Conservation (phyloP, 805 yeast genomes). For the Candida ulmi region DNA sequence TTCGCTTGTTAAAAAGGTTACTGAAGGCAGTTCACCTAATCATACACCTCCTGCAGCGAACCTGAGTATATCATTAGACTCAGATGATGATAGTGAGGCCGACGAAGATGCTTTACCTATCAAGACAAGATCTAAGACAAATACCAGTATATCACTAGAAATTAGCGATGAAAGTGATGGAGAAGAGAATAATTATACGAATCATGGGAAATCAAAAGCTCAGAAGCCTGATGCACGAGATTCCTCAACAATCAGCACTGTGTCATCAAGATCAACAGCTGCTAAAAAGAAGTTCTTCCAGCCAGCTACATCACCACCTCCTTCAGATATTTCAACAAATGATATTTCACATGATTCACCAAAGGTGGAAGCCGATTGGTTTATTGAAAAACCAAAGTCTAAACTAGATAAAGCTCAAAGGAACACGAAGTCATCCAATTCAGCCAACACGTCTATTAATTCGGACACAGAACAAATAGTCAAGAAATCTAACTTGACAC, state of each 20-base stretch:
- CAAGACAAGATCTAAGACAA: background rate
- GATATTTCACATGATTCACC: background rate
- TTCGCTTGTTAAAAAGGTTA: conserved; percentile 33
- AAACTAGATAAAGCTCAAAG: background rate
- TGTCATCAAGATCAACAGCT: background rate
- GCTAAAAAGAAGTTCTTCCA: background rate
- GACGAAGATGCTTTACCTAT: background rate
- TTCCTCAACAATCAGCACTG: no score
- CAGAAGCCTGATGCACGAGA: no score
- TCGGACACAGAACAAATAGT: no score
- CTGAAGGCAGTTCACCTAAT: background rate
- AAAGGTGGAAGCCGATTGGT: background rate
- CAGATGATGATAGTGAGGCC: conserved; percentile 10
- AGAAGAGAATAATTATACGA: no score
- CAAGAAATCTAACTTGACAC: no score
- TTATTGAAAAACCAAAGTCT: background rate
- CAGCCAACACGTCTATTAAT: no score
- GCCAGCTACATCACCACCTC: background rate
- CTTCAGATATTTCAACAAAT: background rate
- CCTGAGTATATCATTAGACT: conserved; percentile 9
- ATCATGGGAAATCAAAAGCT: no score
- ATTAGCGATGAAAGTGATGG: conserved; percentile 4
- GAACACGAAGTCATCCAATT: no score
- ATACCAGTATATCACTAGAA: conserved; percentile 4
- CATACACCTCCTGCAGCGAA: background rate